Percentiles rank a stretch among this genome's conserved stretches.
phyloP scores from a whole-genome alignment of 306 rosid species.

The Acacia crassicarpa region DNA sequence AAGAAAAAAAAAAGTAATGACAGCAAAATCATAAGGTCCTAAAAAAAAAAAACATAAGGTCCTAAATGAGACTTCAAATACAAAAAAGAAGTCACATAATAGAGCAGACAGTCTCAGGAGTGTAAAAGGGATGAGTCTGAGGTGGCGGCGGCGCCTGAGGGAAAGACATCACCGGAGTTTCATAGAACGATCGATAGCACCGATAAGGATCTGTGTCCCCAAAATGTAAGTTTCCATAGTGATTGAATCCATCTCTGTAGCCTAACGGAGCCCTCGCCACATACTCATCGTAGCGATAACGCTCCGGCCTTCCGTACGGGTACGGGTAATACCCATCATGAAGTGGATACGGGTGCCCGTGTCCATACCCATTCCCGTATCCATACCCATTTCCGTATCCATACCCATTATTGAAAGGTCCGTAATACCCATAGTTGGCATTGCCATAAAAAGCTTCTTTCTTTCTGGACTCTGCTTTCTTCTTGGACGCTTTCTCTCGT shows the following conservation, averaged over 20 bases:
- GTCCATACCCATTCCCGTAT: neutral
- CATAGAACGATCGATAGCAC: constrained; percentile 12
- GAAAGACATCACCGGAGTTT: neutral
- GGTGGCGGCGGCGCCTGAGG: neutral
- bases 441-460: neutral
- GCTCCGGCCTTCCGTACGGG: neutral
- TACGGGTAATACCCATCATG: neutral
- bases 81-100: neutral
- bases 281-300: neutral
- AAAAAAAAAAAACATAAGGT: neutral
- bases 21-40: neutral
- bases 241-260: neutral
- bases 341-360: neutral
- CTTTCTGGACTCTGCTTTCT: neutral
- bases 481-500: constrained; percentile 4
- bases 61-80: neutral
- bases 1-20: neutral
- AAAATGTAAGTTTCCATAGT: neutral
- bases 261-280: neutral
- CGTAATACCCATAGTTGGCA: neutral
- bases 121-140: constrained; percentile 15
- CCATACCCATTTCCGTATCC: neutral
- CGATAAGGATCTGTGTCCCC: neutral
- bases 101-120: constrained; percentile 13
- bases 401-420: neutral